Evolutionary conservation across 2,329 filamentous ascomycete species (phyloP).

Genomic region (Hymenoscyphus linearis): DNA sequence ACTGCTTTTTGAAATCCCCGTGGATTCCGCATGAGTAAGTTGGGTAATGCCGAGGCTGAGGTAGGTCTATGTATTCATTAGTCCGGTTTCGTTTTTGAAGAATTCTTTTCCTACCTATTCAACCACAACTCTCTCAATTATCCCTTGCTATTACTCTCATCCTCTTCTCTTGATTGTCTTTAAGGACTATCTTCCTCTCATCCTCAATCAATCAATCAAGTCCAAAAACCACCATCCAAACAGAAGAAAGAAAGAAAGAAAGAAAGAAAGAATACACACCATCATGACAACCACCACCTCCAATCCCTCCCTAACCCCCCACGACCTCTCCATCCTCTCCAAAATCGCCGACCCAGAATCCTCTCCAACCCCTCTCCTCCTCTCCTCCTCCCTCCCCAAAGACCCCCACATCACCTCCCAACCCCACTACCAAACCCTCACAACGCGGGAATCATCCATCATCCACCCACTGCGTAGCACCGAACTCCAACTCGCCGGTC

Average conservation of each 20-base stretch:
- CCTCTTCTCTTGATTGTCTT: no score
- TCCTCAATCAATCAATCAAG: background rate
- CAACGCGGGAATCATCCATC: slow-evolving; percentile 47
- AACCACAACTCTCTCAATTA: background rate
- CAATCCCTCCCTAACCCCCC: slow-evolving; percentile 44
- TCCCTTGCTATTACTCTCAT: background rate
- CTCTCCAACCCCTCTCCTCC: slow-evolving; percentile 46
- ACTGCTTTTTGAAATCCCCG: background rate
- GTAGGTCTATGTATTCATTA: background rate
- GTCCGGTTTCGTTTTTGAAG: background rate
- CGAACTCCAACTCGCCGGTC: slow-evolving; percentile 47
- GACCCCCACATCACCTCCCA: slow-evolving; percentile 52
- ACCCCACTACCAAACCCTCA: slow-evolving; percentile 45
- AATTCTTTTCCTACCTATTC: background rate
- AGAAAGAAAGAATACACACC: background rate
- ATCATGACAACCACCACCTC: slow-evolving; percentile 24
- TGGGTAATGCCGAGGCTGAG: background rate
- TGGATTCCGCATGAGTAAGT: background rate
- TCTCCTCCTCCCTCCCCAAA: slow-evolving; percentile 46
- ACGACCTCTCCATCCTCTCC: slow-evolving; percentile 57
- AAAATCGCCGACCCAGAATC: slow-evolving; percentile 65
- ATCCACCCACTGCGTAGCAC: slow-evolving; percentile 49
- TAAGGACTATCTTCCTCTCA: background rate
- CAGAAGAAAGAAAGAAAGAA: background rate
- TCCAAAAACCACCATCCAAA: background rate